A percentile compares a stretch with the other conserved stretches of the same genome.
phyloP scores from a whole-genome alignment of 2,329 filamentous ascomycete genomes.

The Cytospora piceicola region DNA sequence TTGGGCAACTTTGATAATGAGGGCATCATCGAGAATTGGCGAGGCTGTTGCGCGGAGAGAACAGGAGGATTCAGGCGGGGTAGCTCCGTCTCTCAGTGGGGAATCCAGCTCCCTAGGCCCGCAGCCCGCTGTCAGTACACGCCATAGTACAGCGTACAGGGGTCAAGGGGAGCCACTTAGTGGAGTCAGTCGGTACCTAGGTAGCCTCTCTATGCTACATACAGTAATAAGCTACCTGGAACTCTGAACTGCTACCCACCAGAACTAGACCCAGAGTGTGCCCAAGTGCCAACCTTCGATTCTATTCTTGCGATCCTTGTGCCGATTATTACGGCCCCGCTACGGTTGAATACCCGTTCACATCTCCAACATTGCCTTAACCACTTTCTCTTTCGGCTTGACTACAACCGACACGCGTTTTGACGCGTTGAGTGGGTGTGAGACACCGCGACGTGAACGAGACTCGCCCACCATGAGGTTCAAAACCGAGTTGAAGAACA shows the following conservation, averaged over 20 bases:
- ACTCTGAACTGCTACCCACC: background rate
- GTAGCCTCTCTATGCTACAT: background rate
- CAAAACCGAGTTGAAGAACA: conserved; percentile 68
- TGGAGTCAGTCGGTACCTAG: background rate
- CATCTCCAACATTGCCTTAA: background rate
- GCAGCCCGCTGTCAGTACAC: conserved; percentile 20
- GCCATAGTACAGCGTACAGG: background rate
- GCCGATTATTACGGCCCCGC: conserved; percentile 2
- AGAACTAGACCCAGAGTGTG: background rate
- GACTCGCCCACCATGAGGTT: conserved; percentile 60
- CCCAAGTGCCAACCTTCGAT: background rate
- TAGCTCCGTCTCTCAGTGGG: conserved; percentile 12
- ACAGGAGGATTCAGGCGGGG: conserved; percentile 22
- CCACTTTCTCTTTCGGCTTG: background rate
- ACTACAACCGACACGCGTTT: conserved; percentile 11
- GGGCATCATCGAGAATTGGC: background rate
- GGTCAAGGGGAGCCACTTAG: background rate
- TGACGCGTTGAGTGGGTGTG: conserved; percentile 17
- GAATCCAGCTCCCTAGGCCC: conserved; percentile 3
- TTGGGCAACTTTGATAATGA: background rate
- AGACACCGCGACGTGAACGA: background rate
- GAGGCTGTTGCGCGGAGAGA: conserved; percentile 17
- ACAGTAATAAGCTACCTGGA: background rate
- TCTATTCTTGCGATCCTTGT: background rate
- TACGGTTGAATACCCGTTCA: background rate